Evolutionary conservation across 2,329 filamentous ascomycete species (phyloP).

Genomic region (Apiospora hydei): DNA sequence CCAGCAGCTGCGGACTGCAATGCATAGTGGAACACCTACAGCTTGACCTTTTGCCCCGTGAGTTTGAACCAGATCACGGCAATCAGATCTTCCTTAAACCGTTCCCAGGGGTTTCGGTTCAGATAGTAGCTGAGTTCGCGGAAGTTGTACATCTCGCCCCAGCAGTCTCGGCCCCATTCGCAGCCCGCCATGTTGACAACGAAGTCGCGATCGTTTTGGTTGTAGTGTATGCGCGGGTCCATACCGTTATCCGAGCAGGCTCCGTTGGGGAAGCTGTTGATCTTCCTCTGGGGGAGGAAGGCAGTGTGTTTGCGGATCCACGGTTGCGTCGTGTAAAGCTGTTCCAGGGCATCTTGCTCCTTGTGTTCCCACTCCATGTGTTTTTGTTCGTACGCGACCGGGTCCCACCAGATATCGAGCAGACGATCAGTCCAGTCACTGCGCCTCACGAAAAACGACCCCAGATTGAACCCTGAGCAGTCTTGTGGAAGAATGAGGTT

Average conservation of each 20-base stretch:
- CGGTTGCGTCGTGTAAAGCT: conserved; percentile 88
- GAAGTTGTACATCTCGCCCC: conserved; percentile 97
- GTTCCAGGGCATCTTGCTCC: conserved; percentile 93
- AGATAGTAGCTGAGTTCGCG: conserved; percentile 89
- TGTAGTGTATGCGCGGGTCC: conserved; percentile 84
- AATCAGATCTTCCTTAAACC: conserved; percentile 71
- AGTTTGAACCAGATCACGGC: conserved; percentile 69
- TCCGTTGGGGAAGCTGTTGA: conserved; percentile 92
- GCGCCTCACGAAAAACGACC: conserved; percentile 90
- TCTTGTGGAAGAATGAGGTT: conserved; percentile 92
- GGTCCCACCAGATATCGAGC: conserved; percentile 98
- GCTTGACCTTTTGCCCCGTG: conserved; percentile 66
- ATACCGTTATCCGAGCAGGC: conserved; percentile 83
- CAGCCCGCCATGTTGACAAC: conserved; percentile 98
- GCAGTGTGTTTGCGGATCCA: conserved; percentile 90
- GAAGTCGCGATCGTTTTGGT: conserved; percentile 86
- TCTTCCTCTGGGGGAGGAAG: conserved; percentile 88
- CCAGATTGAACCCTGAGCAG: conserved; percentile 94
- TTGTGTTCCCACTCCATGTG: conserved; percentile 99
- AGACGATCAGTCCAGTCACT: conserved; percentile 90
- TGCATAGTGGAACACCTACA: conserved; percentile 44
- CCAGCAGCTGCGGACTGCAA: neutral
- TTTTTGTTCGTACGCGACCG: conserved; percentile 95
- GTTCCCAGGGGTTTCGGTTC: conserved; percentile 84
- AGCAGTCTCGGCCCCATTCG: conserved; percentile 95